Conservation (phyloP, 2,329 filamentous ascomycete genomes). For the Fusarium nelsonii region DNA sequence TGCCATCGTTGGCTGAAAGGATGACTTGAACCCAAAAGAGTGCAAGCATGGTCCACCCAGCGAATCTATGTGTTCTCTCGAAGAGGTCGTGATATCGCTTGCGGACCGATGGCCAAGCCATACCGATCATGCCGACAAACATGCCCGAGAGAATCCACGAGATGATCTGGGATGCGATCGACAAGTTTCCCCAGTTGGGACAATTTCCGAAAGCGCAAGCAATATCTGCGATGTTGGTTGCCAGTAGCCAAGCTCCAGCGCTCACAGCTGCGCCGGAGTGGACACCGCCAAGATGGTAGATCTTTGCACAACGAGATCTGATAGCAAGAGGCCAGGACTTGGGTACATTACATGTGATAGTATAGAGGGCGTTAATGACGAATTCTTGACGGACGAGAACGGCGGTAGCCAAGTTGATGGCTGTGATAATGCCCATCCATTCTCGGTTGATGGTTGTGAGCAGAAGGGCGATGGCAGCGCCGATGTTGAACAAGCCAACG, state of each 20-base stretch:
- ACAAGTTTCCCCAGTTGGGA: constrained; percentile 43
- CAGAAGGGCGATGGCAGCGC: constrained; percentile 60
- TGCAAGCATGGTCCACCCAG: constrained; percentile 74
- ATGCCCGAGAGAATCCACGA: constrained; percentile 71
- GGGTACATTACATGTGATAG: constrained; percentile 59
- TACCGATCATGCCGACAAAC: constrained; percentile 69
- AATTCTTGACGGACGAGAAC: constrained; percentile 66
- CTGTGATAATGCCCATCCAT: constrained; percentile 57
- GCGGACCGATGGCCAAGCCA: constrained; percentile 74
- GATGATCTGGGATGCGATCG: constrained; percentile 60
- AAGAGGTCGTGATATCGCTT: constrained; percentile 74
- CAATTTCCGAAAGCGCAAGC: constrained; percentile 39
- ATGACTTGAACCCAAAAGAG: constrained; percentile 76
- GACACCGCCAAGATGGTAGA: constrained; percentile 65
- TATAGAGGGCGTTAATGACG: constrained; percentile 65
- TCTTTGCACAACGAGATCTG: constrained; percentile 60
- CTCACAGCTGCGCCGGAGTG: constrained; percentile 64
- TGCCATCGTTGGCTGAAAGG: constrained; percentile 61
- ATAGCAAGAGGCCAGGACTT: constrained; percentile 62
- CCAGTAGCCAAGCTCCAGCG: constrained; percentile 62
- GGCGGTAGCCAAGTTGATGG: constrained; percentile 62
- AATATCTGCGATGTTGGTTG: constrained; percentile 52
- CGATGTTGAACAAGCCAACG: constrained; percentile 64
- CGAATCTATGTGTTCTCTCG: constrained; percentile 77
- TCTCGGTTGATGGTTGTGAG: constrained; percentile 51